Evolutionary conservation across 225 moss, liverwort and hornwort species (phyloP), one percentile per base, ranked within the genome.

Genomic region (Physcomitrellopsis africana): DNA sequence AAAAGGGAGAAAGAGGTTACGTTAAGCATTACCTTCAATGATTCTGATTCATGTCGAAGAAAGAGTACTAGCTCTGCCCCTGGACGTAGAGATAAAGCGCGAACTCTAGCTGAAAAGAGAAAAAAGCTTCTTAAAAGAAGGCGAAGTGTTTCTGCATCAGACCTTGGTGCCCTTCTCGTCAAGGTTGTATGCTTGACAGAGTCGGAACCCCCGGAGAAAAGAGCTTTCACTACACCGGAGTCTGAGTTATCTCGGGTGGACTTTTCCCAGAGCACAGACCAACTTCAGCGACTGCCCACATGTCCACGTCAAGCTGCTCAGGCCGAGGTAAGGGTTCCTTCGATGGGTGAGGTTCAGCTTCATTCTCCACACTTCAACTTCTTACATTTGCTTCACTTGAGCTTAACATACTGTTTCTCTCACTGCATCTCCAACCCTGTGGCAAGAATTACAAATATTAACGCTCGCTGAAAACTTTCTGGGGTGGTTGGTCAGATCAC

Each of bases 101-200:
- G 49, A 42, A 68, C 18, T 46, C 73, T 62, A 1, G 27, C 23
- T 56, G 32, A 37, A 37, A 84, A 70, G 54, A 67, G 59, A 55
- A 64, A 60, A 48, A 74, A 66, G 18, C 66, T 80, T 60, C 80
- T 77, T 10, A 84, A 84, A 61, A 60, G 84, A 60, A 77, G 84
- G 47, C 84, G 84, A 23, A 84, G 80, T 47, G 74, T 77, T 65
- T 84, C 84, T 67, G 84, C 84, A 60, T 84, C 84, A 42, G 84
- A 77, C 18, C 77, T 84, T 77, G 77, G 84, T 60, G 84, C 74
- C 69, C 80, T 80, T 73, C 74, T 84, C 44, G 77, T 80, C 24
- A 80, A 84, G 80, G 77, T 77, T 62, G 84, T 84, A 27, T 73
- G 80, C 60, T 74, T 80, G 24, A 73, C 84, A 70, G 84, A 80